Conservation (phyloP, 2,329 filamentous ascomycete species). For the Diplodia seriata region DNA sequence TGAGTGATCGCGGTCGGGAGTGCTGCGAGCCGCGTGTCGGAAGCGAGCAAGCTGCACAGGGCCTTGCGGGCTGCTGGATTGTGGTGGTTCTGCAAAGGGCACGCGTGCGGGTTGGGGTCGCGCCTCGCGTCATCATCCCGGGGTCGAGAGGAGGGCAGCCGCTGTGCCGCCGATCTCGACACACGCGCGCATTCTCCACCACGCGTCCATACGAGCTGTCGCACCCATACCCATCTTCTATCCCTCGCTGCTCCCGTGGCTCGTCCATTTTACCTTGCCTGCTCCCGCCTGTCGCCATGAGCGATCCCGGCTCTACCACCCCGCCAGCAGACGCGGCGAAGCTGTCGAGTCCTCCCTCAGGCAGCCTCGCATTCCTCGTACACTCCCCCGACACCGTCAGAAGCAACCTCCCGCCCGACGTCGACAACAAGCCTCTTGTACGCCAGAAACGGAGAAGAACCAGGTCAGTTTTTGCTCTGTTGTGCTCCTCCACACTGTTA, state of each 20-base stretch:
- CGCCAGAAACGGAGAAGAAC: conserved; percentile 68
- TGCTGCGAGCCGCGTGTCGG: not conserved
- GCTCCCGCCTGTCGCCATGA: conserved; percentile 31
- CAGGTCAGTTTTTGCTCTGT: conserved; percentile 55
- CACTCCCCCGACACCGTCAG: conserved; percentile 65
- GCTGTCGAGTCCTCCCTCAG: conserved; percentile 41
- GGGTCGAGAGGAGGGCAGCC: not conserved
- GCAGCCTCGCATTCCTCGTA: conserved; percentile 64
- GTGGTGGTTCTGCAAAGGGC: not conserved
- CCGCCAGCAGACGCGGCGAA: conserved; percentile 34
- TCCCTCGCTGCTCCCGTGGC: conserved; percentile 13
- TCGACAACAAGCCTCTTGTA: conserved; percentile 66
- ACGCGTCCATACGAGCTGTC: conserved; percentile 15
- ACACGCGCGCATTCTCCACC: conserved; percentile 20
- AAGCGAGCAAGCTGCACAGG: not conserved
- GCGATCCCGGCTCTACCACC: conserved; percentile 36
- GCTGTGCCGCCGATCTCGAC: conserved; percentile 7
- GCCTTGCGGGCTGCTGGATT: not conserved
- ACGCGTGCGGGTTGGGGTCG: conserved; percentile 1
- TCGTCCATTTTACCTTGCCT: conserved; percentile 5
- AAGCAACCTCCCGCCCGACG: conserved; percentile 62
- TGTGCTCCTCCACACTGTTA: not conserved
- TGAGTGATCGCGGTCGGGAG: not conserved
- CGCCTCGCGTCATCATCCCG: conserved; percentile 16
- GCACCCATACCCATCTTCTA: conserved; percentile 13